Percentiles rank a stretch among this genome's conserved stretches.
Conservation (phyloP, 306 rosid genomes). For the Oxytropis ochrocephala region DNA sequence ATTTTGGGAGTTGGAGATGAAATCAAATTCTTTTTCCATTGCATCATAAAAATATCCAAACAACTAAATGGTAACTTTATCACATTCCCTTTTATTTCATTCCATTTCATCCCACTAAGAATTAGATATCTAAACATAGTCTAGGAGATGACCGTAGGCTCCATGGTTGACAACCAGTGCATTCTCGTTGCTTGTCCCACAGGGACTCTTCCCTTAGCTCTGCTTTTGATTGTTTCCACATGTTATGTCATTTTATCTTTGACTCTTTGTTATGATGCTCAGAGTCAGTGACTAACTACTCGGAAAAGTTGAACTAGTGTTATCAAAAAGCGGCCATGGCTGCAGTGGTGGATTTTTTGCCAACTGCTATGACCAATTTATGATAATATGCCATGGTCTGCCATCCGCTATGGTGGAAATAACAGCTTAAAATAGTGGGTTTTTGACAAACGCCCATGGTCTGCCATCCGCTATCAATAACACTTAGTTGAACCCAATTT, state of each 20-base stretch:
- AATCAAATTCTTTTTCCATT: not conserved
- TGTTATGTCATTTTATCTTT: not conserved
- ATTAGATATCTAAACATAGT: not conserved
- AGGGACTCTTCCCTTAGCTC: not conserved
- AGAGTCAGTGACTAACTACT: not conserved
- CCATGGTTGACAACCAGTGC: not conserved
- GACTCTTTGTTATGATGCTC: not conserved
- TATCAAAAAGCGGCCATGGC: too few relatives aligned
- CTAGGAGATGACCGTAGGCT: not conserved
- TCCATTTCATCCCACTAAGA: not conserved
- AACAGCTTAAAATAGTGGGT: too few relatives aligned
- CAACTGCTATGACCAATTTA: too few relatives aligned
- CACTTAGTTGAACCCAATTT: not conserved
- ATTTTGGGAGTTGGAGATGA: not conserved
- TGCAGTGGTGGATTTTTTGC: too few relatives aligned
- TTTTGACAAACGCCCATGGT: too few relatives aligned
- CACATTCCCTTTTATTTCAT: not conserved
- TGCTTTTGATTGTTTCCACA: not conserved
- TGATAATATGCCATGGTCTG: too few relatives aligned
- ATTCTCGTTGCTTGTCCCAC: not conserved
- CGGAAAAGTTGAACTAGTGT: constrained; percentile 6
- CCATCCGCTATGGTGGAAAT: too few relatives aligned
- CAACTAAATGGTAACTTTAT: not conserved
- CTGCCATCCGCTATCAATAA: too few relatives aligned
- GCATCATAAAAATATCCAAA: not conserved